phyloP scores from a whole-genome alignment of 164 flowering plant species.

The Stephania japonica region DNA sequence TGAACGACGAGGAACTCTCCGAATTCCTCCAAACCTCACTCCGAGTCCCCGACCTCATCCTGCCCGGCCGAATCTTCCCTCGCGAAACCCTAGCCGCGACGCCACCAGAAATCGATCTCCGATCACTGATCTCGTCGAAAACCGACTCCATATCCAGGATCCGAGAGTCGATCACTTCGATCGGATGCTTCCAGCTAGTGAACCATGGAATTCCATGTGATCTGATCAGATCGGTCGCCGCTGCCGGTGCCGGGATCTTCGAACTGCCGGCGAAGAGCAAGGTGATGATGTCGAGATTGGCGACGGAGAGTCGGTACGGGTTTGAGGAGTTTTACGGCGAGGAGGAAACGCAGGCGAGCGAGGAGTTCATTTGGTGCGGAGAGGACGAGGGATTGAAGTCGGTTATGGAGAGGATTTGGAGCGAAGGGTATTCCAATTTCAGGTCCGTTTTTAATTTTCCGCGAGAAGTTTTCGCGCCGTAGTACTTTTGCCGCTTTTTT shows the following conservation, averaged over 20 bases:
- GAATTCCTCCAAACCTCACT: conserved; percentile 57
- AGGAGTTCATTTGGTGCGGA: conserved; percentile 72
- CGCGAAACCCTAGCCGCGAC: conserved; percentile 26
- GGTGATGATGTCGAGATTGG: conserved; percentile 29
- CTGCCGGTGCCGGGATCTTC: conserved; percentile 42
- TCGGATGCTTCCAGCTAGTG: conserved; percentile 73
- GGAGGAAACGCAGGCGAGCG: conserved; percentile 40
- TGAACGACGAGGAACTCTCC: conserved; percentile 59
- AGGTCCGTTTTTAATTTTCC: conserved; percentile 32
- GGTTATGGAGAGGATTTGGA: conserved; percentile 72
- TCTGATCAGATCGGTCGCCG: conserved; percentile 23
- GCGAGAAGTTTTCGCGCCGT: neutral
- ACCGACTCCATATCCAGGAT: conserved; percentile 15
- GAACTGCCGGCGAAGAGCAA: conserved; percentile 39
- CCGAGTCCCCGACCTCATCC: conserved; percentile 57
- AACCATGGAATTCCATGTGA: conserved; percentile 53
- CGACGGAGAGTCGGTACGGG: conserved; percentile 44
- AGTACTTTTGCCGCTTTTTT: neutral
- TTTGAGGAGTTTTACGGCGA: conserved; percentile 50
- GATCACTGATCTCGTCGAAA: conserved; percentile 16
- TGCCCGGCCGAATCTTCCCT: conserved; percentile 66
- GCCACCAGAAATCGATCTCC: conserved; percentile 47
- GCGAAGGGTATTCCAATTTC: conserved; percentile 55
- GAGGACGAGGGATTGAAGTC: conserved; percentile 33
- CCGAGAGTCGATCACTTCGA: conserved; percentile 28